phyloP scores from a whole-genome alignment of 2,329 filamentous ascomycete species.

The Penicillium frequentans region DNA sequence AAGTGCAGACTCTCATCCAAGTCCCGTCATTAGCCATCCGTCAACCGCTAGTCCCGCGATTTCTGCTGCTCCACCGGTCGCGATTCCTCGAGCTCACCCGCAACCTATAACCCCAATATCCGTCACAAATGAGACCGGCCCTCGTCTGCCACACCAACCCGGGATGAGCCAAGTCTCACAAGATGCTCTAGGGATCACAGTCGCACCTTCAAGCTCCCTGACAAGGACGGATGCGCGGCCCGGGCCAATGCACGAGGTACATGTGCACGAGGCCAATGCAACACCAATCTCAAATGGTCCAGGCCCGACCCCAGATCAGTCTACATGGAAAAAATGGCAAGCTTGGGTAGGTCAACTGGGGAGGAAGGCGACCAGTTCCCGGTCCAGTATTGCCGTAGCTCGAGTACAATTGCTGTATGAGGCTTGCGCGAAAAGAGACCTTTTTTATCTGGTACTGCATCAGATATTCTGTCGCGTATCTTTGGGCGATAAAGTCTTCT shows the following conservation, averaged over 20 bases:
- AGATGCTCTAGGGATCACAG: neutral
- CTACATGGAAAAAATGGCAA: constrained; percentile 14
- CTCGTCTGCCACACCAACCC: neutral
- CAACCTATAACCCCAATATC: neutral
- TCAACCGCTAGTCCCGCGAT: neutral
- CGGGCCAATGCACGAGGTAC: neutral
- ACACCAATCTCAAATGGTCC: neutral
- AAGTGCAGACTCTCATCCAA: constrained; percentile 28
- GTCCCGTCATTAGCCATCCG: constrained; percentile 19
- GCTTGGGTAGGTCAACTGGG: neutral
- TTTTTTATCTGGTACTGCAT: constrained; percentile 65
- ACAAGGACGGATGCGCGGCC: neutral
- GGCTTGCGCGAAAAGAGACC: constrained; percentile 58
- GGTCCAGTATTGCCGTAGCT: constrained; percentile 26
- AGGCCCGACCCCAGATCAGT: neutral
- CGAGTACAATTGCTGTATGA: constrained; percentile 57
- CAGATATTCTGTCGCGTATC: constrained; percentile 64
- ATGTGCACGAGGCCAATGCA: neutral
- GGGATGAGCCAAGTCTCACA: neutral
- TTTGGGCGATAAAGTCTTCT: constrained; percentile 25
- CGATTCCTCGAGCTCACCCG: neutral
- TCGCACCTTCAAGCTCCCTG: neutral
- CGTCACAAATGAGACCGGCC: neutral
- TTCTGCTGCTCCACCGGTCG: neutral
- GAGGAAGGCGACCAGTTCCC: neutral